Evolutionary conservation across 768 basidiomycete genomes (phyloP), one percentile per base, ranked within the genome.

Genomic region (Leccinum rimulosum): DNA sequence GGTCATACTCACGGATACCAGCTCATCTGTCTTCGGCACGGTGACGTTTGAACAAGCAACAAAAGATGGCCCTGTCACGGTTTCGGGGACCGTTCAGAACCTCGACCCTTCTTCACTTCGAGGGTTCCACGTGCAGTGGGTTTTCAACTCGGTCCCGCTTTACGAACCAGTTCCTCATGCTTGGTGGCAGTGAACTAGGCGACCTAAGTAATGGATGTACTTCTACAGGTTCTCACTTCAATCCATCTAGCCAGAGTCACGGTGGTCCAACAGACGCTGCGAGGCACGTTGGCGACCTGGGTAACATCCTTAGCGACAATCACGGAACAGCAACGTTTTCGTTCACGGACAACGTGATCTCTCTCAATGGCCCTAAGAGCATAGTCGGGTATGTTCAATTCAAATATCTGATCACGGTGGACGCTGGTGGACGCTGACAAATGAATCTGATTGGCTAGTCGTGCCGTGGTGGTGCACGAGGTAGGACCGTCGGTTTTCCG

Each of bases 81-180:
- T 93, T 43, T 81, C 80, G 10, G 89, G 89, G 28, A 77, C 82
- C 54, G 76, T 94, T 61, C 77, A 74, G 57, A 82, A 81, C 60
- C 79, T 93, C 49, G 80, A 83, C 61, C 76, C 84, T 5, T 78
- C 78, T 52, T 77, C 85, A 5, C 68, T 77, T 59, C 82, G 86
- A 36, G 92, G 92, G 6, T 90, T 93, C 76, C 92, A 93, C 73
- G 75, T 94, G 57, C 91, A 94, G 89, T 90, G 63, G 58, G 86
- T 76, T 19, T 27, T 51, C 52, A 31, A 36, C 15, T 31, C 28
- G 11, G 30, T 25, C 28, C 47, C 27, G 33, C 31, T 49, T n/a
- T 30, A 52, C 2, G 1, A 54, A 74, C 75, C 55, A 68, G 76
- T 15, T 15, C 0, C n/a, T 35, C 30, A 25, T 47, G 0, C 50